Conservation (phyloP, 2,329 filamentous ascomycete species). For the Venturia oleaginea region DNA sequence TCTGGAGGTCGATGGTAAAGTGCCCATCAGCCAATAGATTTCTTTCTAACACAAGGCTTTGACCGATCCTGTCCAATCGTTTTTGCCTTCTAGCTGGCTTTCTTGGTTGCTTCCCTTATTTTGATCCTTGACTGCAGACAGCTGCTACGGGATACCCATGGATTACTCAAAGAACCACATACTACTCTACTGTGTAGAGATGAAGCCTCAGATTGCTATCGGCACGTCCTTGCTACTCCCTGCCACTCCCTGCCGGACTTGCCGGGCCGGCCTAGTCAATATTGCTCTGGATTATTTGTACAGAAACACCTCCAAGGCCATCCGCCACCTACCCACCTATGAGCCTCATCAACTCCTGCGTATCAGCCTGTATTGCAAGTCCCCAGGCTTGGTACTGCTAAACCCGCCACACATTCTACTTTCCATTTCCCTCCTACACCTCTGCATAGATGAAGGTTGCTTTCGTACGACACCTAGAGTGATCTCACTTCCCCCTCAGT, state of each 20-base stretch:
- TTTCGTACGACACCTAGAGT: neutral
- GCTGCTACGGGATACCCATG: neutral
- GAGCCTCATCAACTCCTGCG: neutral
- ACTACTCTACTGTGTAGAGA: neutral
- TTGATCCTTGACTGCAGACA: neutral
- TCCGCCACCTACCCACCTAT: neutral
- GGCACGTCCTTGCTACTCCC: neutral
- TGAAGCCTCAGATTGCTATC: neutral
- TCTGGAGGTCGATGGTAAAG: neutral
- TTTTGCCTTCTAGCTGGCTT: neutral
- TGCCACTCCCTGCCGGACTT: too few species aligned
- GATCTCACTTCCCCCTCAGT: neutral
- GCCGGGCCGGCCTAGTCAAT: too few species aligned
- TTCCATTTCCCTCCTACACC: neutral
- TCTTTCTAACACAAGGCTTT: too few species aligned
- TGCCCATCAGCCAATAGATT: neutral
- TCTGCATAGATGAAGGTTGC: neutral
- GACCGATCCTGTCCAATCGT: neutral
- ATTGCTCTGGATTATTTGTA: neutral
- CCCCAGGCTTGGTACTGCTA: neutral
- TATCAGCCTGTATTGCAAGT: neutral
- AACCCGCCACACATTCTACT: neutral
- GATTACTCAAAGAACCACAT: neutral
- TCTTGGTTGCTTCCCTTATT: neutral
- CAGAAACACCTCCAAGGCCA: neutral